Percentiles rank a stretch among this genome's conserved stretches.
Conservation (phyloP, 2,329 filamentous ascomycete species). For the Cadophora malorum region DNA sequence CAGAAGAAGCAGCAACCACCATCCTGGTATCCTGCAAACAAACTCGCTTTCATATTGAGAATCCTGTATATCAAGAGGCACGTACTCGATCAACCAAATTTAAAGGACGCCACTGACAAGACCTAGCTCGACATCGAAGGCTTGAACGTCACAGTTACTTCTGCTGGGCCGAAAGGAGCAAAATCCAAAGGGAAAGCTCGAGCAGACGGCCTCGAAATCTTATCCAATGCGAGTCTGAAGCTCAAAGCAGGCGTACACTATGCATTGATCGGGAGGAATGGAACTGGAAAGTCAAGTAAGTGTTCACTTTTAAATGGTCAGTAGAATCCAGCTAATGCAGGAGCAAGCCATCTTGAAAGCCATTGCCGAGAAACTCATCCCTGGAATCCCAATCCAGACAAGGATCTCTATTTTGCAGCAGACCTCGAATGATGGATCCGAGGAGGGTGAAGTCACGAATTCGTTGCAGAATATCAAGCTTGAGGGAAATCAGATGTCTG, state of each 20-base stretch:
- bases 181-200: constrained; percentile 59
- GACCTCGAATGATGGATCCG: constrained; percentile 49
- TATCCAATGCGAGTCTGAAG: constrained; percentile 72
- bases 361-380: constrained; percentile 79
- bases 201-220: constrained; percentile 66
- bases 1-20: constrained; percentile 37
- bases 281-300: constrained; percentile 81
- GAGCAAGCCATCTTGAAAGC: constrained; percentile 70
- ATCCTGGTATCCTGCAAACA: constrained; percentile 45
- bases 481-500: constrained; percentile 50
- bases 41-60: constrained; percentile 45
- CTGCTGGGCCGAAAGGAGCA: constrained; percentile 46
- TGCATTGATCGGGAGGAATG: constrained; percentile 80
- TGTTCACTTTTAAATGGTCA: background rate
- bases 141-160: constrained; percentile 70
- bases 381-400: constrained; percentile 72
- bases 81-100: background rate
- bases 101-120: constrained; percentile 15
- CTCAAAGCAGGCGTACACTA: constrained; percentile 78
- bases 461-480: background rate
- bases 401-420: constrained; percentile 74
- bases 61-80: constrained; percentile 44
- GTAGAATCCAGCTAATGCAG: background rate
- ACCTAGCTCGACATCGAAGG: constrained; percentile 72
- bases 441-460: constrained; percentile 47